phyloP scores from a whole-genome alignment of 306 rosid genomes.

The Trichosanthes cucumerina region DNA sequence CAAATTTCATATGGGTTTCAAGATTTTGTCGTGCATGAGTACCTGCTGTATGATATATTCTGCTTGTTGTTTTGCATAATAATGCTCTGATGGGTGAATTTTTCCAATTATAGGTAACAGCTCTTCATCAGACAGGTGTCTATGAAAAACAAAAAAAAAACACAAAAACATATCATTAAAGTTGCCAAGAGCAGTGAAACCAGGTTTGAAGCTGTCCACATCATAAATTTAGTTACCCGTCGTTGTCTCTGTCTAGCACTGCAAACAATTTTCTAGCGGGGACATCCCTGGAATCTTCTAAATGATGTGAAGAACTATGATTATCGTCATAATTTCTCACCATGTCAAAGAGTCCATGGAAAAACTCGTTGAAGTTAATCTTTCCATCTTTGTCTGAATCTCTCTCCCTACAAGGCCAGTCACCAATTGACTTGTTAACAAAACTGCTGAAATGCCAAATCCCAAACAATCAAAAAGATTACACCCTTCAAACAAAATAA shows the following conservation, averaged over 20 bases:
- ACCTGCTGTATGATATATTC: slow-evolving; percentile 90
- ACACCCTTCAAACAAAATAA: background rate
- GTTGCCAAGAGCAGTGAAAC: slow-evolving; percentile 12
- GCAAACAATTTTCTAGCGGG: slow-evolving; percentile 73
- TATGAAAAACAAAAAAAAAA: slow-evolving; percentile 22
- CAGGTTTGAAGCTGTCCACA: background rate
- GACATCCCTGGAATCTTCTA: slow-evolving; percentile 49
- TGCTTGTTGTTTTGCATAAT: slow-evolving; percentile 91
- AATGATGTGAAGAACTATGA: slow-evolving; percentile 50
- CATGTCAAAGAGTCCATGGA: slow-evolving; percentile 94
- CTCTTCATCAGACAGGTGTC: slow-evolving; percentile 67
- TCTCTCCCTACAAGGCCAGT: slow-evolving; percentile 53
- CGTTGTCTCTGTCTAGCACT: slow-evolving; percentile 82
- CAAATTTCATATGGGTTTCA: background rate
- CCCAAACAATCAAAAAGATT: background rate
- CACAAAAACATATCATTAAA: slow-evolving; percentile 14
- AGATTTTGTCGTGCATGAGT: slow-evolving; percentile 10
- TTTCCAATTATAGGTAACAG: slow-evolving; percentile 75
- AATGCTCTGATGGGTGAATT: slow-evolving; percentile 91
- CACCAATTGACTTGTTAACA: slow-evolving; percentile 18
- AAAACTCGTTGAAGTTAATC: slow-evolving; percentile 85
- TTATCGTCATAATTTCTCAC: slow-evolving; percentile 81
- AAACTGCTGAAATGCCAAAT: background rate
- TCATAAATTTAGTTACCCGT: slow-evolving; percentile 43
- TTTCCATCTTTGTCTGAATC: slow-evolving; percentile 86